Conservation (phyloP, 495 filamentous ascomycete genomes). For the Eremomyces bilateralis region DNA sequence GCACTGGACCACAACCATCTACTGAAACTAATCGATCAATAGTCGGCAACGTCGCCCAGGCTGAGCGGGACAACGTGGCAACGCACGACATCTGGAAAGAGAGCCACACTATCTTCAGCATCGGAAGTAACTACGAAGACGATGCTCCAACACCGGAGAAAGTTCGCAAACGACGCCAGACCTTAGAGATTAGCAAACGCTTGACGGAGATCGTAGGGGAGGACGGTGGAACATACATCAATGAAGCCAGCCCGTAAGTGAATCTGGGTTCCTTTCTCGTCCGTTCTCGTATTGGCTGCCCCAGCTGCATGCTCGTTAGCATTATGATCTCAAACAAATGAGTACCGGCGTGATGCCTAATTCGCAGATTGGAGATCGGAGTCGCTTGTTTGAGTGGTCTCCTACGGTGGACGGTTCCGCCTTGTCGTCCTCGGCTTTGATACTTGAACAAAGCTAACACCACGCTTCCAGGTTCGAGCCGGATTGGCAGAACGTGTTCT, state of each 20-base stretch:
- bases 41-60: slow-evolving; percentile 6
- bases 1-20: neutral
- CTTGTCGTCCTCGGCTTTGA: too few species aligned
- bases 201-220: slow-evolving; percentile 8
- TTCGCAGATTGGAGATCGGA: too few species aligned
- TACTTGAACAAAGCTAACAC: slow-evolving; percentile 29
- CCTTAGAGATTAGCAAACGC: slow-evolving; percentile 5
- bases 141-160: slow-evolving; percentile 2
- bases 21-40: neutral
- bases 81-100: slow-evolving; percentile 2
- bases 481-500: slow-evolving; percentile 27
- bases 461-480: slow-evolving; percentile 16
- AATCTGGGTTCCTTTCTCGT: too few species aligned
- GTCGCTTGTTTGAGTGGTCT: too few species aligned
- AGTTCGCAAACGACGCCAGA: neutral
- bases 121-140: slow-evolving; percentile 4
- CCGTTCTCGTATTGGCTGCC: too few species aligned
- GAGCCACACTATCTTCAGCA: slow-evolving; percentile 2
- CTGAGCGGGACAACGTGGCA: slow-evolving; percentile 1
- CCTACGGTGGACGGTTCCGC: too few species aligned
- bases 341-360: too few species aligned
- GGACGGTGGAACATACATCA: slow-evolving; percentile 21
- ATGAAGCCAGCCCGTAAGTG: slow-evolving; percentile 26
- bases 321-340: too few species aligned
- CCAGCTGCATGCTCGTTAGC: too few species aligned